Evolutionary conservation across 2,329 filamentous ascomycete species (phyloP).

Genomic region (Phoma sp.): DNA sequence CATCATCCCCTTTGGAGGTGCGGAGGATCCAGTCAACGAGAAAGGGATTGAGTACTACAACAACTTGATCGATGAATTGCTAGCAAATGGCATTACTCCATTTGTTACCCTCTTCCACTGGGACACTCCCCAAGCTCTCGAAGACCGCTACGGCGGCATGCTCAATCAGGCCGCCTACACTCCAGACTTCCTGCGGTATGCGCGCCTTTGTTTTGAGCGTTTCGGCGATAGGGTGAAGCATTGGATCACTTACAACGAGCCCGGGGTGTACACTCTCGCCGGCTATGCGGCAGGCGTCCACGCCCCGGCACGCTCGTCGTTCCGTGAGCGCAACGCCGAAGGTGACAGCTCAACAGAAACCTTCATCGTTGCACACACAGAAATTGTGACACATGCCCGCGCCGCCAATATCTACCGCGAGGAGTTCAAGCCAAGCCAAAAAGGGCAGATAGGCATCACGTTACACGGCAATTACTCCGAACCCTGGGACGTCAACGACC

Average conservation of each 20-base stretch:
- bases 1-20: conserved; percentile 28
- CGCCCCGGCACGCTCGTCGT: conserved; percentile 26
- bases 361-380: conserved; percentile 50
- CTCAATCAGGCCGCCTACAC: conserved; percentile 32
- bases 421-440: conserved; percentile 50
- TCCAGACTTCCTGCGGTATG: conserved; percentile 48
- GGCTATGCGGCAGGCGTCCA: conserved; percentile 48
- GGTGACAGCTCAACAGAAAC: conserved; percentile 28
- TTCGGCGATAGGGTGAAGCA: conserved; percentile 51
- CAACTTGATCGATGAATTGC: conserved; percentile 26
- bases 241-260: conserved; percentile 55
- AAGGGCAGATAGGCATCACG: conserved; percentile 53
- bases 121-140: conserved; percentile 27
- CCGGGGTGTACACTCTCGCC: conserved; percentile 32
- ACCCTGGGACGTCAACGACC: conserved; percentile 37
- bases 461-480: conserved; percentile 55
- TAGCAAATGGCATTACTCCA: conserved; percentile 23
- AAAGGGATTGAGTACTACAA: conserved; percentile 24
- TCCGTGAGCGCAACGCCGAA: conserved; percentile 15
- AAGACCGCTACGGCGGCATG: conserved; percentile 28
- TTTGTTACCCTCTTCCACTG: conserved; percentile 33
- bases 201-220: conserved; percentile 47
- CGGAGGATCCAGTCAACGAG: conserved; percentile 26
- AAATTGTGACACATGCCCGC: conserved; percentile 51
- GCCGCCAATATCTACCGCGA: conserved; percentile 50